A percentile compares a stretch with the other conserved stretches of the same genome.
Evolutionary conservation across 768 basidiomycete genomes (phyloP).

Genomic region (Guyanaporus albipodus): DNA sequence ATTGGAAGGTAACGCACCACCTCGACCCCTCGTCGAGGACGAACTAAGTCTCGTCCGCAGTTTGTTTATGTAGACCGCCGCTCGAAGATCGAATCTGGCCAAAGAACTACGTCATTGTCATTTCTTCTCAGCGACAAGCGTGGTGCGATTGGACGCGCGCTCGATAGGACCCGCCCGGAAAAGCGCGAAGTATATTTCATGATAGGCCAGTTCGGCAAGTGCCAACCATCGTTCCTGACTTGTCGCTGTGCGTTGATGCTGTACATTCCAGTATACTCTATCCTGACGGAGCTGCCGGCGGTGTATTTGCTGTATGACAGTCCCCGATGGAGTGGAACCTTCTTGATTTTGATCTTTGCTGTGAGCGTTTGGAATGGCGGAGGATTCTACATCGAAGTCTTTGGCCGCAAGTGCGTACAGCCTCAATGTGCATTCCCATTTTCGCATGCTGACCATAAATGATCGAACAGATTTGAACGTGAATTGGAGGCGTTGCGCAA

Average conservation of each 20-base stretch:
- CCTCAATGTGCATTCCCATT: neutral
- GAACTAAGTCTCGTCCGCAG: constrained; percentile 30
- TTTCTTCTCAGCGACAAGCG: constrained; percentile 87
- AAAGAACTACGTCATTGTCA: constrained; percentile 86
- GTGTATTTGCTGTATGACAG: constrained; percentile 82
- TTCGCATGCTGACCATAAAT: constrained; percentile 6
- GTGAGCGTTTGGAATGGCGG: constrained; percentile 96
- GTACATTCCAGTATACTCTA: constrained; percentile 59
- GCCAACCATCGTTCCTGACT: neutral
- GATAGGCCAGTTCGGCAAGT: constrained; percentile 74
- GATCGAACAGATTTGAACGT: constrained; percentile 70
- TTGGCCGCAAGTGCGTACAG: constrained; percentile 83
- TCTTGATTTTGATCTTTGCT: constrained; percentile 74
- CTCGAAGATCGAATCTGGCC: constrained; percentile 86
- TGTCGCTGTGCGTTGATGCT: constrained; percentile 1
- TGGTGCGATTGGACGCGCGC: constrained; percentile 69
- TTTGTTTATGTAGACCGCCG: constrained; percentile 87
- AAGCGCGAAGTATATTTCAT: constrained; percentile 76
- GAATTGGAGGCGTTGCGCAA: constrained; percentile 88
- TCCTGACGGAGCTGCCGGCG: constrained; percentile 84
- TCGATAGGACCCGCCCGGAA: constrained; percentile 55
- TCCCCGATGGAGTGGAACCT: constrained; percentile 69
- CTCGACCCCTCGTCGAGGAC: neutral
- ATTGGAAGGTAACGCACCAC: constrained; percentile 70
- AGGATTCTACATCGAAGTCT: constrained; percentile 94